Base-by-base conservation (phyloP, 257 asterid genomes). In the Solanum arcanum region DNA sequence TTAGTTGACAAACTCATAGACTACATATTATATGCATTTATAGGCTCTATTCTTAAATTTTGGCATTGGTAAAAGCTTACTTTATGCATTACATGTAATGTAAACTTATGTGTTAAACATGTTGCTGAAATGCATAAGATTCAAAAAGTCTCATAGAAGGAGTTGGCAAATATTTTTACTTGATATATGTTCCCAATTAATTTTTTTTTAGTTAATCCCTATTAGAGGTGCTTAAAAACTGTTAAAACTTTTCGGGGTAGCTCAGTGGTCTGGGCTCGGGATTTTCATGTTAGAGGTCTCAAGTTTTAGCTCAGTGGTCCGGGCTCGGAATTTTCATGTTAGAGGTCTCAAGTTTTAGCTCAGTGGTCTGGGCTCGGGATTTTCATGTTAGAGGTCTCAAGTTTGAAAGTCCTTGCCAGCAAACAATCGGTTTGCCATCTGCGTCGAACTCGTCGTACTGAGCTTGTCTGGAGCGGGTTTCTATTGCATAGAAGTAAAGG, bases 31-130 rank as follows among this genome's bases (percentile, higher is more conserved):
- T 73, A 84, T 73, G 88, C 74, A 90, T 86, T 88, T 90, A 90
- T 90, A 94, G 96, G 94, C 87, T 33, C 78, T 86, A 91, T 90
- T 92, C 76, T 80, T 80, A 10, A 20, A 47, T 18, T 80, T 29
- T 27, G 2, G 69, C 85, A 80, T 27, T 80, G 20, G 27, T 80
- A 27, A 47, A 47, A 80, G 27, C 21, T 27, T 47, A 80, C 18
- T 16, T 80, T 31, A 18, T 80, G 29, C 64, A 56, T 56, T 20
- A 56, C 64, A 20, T 56, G 0, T 3, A 80, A 16, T 47, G 39
- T 80, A 29, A 29, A 47, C 20, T 10, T 80, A 29, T 47, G n/a
- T 25, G 39, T 21, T 13, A 44, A 77, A 77, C 39, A 44, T 77
- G 18, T 44, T 78, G 44, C 5, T 49, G 69, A 81, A 81, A 29